phyloP scores from a whole-genome alignment of 345 rosid species.

The Lepidium sativum region DNA sequence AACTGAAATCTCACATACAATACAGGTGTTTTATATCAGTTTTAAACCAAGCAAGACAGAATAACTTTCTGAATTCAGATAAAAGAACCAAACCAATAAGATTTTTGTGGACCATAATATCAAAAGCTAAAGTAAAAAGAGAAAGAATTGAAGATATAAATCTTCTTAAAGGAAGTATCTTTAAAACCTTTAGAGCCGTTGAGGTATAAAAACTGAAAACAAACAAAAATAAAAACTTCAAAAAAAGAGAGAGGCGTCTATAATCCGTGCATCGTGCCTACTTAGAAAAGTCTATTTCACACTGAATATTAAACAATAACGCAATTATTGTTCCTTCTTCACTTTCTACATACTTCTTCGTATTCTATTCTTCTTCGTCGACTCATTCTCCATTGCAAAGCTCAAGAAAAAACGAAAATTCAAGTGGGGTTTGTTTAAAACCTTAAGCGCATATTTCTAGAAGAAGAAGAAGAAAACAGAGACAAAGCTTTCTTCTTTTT shows the following conservation, averaged over 20 bases:
- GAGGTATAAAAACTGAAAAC: conserved; percentile 3
- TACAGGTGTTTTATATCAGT: background rate
- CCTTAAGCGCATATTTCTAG: conserved; percentile 19
- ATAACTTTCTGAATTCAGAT: background rate
- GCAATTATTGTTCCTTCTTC: conserved; percentile 19
- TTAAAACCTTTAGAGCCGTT: conserved; percentile 21
- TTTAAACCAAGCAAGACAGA: background rate
- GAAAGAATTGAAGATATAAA: background rate
- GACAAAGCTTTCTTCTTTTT: conserved; percentile 20
- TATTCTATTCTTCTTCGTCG: background rate
- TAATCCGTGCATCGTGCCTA: conserved; percentile 26
- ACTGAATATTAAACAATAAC: conserved; percentile 2
- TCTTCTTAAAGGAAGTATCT: conserved; percentile 3
- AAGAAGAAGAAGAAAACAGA: conserved; percentile 11
- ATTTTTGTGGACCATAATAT: conserved; percentile 4
- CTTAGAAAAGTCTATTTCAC: conserved; percentile 28
- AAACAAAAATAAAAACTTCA: conserved; percentile 14
- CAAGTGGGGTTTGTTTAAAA: background rate
- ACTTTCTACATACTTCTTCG: conserved; percentile 6
- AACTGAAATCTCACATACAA: background rate
- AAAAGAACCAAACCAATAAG: background rate
- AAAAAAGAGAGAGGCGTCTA: conserved; percentile 22
- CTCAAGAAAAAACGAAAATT: conserved; percentile 13
- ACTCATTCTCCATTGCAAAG: background rate
- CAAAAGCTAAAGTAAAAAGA: background rate